Base-by-base conservation (phyloP, 768 basidiomycete species). In the Suillus luteus region DNA sequence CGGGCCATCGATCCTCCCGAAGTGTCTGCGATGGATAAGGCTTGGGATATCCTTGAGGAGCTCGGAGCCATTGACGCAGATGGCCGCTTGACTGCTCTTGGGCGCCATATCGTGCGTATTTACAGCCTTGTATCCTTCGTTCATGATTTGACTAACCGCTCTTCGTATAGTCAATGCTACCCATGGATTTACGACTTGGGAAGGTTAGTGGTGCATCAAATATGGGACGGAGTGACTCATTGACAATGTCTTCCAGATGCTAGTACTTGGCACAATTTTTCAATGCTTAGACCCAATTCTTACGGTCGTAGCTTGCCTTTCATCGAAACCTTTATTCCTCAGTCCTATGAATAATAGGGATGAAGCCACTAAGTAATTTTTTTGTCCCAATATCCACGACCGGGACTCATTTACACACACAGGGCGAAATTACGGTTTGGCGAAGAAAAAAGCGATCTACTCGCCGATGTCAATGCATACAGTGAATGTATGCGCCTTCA, bases 1-100 rank as follows among this genome's bases (percentile, higher is more conserved):
- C 86, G 85, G 68, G 93, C 93, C 1, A 90, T 98, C 59, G 88
- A 95, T 69, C 93, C 95, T 33, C 96, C 96, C 0, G 82, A 89
- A 40, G 74, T 89, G 22, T 78, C 81, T 0, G 88, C 94, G 0
- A 86, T 97, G 72, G 87, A 95, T 59, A 82, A 83, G 41, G 93
- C 96, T 0, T 90, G 90, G 85, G 75, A 78, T 1, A 86, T 86
- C 5, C 77, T 97, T 38, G 80, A 86, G 68, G 88, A 93, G 55
- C 78, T 98, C 1, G 93, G 93, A 3, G 95, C 94, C 1, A 80
- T 96, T 11, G 85, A 86, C 60, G 75, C 81, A 24, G 74, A 84
- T 10, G 88, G 86, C 3, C 80, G 79, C 54, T 74, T 96, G 40
- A 97, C 94, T 0, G 86, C 95, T 2, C 80, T 98, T 7, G 96